Conservation (phyloP, 2,329 filamentous ascomycete species). For the Zasmidium angulare region DNA sequence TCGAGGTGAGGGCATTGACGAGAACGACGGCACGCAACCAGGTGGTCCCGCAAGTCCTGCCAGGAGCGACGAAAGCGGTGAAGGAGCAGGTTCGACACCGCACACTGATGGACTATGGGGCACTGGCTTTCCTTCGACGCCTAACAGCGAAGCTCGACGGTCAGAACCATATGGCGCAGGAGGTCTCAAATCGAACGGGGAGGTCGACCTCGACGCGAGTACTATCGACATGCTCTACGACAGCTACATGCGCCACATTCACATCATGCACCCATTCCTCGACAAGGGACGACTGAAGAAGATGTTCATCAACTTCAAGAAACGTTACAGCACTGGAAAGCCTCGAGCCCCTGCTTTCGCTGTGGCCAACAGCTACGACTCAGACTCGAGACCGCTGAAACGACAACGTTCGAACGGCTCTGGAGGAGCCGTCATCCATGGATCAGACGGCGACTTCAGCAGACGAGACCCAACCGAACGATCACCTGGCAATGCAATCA, state of each 20-base stretch:
- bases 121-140: slow-evolving; percentile 40
- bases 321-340: slow-evolving; percentile 43
- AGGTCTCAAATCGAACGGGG: slow-evolving; percentile 54
- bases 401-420: slow-evolving; percentile 34
- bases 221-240: slow-evolving; percentile 53
- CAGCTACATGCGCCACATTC: slow-evolving; percentile 61
- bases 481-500: slow-evolving; percentile 76
- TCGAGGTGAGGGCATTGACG: slow-evolving; percentile 41
- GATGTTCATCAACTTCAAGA: slow-evolving; percentile 55
- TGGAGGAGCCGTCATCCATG: slow-evolving; percentile 14
- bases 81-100: slow-evolving; percentile 37
- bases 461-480: slow-evolving; percentile 46
- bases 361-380: slow-evolving; percentile 25
- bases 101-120: slow-evolving; percentile 52
- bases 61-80: slow-evolving; percentile 38
- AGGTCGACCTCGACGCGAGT: slow-evolving; percentile 53
- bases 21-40: slow-evolving; percentile 33
- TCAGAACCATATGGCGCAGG: slow-evolving; percentile 41
- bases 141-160: slow-evolving; percentile 31
- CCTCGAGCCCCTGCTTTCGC: slow-evolving; percentile 30
- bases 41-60: slow-evolving; percentile 41
- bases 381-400: slow-evolving; percentile 29
- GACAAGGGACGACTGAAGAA: slow-evolving; percentile 53
- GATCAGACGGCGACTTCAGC: slow-evolving; percentile 10
- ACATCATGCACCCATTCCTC: slow-evolving; percentile 65